Evolutionary conservation across 208 protist species (phyloP).

Genomic region (Crithidia brevicula): DNA sequence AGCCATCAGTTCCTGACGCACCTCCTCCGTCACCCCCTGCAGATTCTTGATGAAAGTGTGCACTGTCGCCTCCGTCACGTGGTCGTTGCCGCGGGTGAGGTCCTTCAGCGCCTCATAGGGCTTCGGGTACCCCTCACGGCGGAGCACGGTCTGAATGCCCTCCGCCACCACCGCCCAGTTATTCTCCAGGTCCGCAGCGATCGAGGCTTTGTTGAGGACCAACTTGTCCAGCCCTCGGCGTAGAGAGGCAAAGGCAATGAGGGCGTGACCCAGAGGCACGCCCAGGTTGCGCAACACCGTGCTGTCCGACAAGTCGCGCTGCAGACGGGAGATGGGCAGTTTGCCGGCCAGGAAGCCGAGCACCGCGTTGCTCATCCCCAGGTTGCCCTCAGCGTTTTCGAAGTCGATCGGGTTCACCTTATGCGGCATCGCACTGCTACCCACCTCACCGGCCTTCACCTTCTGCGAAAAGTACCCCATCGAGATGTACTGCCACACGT

Average conservation of each 20-base stretch:
- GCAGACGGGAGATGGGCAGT: constrained; percentile 94
- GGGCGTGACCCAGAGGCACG: constrained; percentile 90
- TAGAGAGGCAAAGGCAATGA: constrained; percentile 90
- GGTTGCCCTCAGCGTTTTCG: constrained; percentile 97
- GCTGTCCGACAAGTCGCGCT: constrained; percentile 96
- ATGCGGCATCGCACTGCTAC: constrained; percentile 97
- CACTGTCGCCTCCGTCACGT: constrained; percentile 78
- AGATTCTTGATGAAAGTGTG: constrained; percentile 83
- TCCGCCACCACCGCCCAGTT: constrained; percentile 96
- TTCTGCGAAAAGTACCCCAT: constrained; percentile 95
- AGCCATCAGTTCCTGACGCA: constrained; percentile 87
- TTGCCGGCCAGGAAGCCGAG: constrained; percentile 94
- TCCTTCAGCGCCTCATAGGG: constrained; percentile 95
- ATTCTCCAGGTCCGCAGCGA: constrained; percentile 83
- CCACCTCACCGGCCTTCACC: constrained; percentile 92
- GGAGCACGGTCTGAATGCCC: constrained; percentile 96
- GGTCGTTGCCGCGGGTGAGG: constrained; percentile 87
- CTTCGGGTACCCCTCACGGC: constrained; percentile 90
- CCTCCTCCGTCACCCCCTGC: constrained; percentile 79
- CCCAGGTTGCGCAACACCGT: constrained; percentile 96
- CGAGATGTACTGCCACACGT: constrained; percentile 96
- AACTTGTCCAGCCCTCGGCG: constrained; percentile 92
- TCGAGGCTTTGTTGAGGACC: constrained; percentile 66
- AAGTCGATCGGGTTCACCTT: constrained; percentile 99
- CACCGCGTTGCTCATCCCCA: constrained; percentile 94